phyloP scores from a whole-genome alignment of 305 asterid species.

The Fraxinus platypoda region DNA sequence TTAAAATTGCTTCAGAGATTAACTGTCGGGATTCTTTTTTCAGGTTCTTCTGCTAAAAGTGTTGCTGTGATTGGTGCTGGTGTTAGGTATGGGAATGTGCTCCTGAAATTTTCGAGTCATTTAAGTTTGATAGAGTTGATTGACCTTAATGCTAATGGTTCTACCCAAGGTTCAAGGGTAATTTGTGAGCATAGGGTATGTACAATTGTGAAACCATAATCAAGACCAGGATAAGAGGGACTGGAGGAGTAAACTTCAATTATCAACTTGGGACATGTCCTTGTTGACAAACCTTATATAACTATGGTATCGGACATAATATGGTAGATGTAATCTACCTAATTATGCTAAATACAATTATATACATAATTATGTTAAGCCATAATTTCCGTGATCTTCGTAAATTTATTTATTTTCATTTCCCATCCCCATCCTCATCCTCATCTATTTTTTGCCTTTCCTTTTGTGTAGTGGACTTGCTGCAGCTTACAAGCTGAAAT shows the following conservation, averaged over 20 bases:
- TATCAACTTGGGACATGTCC: background rate
- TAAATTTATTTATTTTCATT: background rate
- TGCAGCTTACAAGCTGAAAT: constrained; percentile 86
- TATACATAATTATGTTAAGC: no score
- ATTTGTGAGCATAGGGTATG: background rate
- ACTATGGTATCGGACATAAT: no score
- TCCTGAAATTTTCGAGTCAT: background rate
- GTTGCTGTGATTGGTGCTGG: constrained; percentile 96
- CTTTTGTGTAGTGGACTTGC: constrained; percentile 72
- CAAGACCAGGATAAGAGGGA: background rate
- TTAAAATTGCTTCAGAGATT: background rate
- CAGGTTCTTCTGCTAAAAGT: constrained; percentile 50
- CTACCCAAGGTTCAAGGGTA: background rate
- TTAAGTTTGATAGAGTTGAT: background rate
- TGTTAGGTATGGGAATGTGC: constrained; percentile 51
- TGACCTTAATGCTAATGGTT: background rate
- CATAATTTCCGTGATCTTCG: no score
- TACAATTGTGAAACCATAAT: background rate
- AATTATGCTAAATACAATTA: no score
- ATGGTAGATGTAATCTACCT: no score
- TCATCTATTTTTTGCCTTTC: background rate
- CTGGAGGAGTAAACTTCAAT: background rate
- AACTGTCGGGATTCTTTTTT: constrained; percentile 12
- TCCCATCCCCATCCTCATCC: background rate
- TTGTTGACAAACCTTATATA: background rate